Base-by-base conservation (phyloP, 441 rosid species). In the Flueggea neowawraea region DNA sequence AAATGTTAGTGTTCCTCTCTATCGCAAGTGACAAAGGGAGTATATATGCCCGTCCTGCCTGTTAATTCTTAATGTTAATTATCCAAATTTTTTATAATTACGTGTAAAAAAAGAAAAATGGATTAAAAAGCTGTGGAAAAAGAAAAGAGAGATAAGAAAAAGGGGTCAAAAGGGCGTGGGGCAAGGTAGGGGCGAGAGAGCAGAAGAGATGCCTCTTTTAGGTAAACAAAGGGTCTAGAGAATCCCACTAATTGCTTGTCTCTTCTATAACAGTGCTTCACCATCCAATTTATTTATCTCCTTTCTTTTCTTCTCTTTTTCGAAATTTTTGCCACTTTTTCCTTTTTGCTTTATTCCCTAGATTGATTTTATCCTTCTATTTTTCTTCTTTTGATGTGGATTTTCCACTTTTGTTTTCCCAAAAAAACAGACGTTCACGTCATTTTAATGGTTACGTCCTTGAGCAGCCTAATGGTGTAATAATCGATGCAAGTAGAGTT, bases 211-310 rank as follows among this genome's bases (percentile, higher is more conserved):
- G 58, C 16, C 54, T 12, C 32, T 10, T 44, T 61, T 14, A 11
- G 52, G 47, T 43, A 45, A 13, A 16, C 39, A 56, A 3, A 14
- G 7, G 56, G 48, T n/a, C 52, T 62, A 65, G 71, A 66, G 74
- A 71, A 77, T 75, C 80, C 79, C 84, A 84, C 79, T 77, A 14
- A 69, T 68, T 60, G 66, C n/a, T 83, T 58, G 81, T 84, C 84
- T 73, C 75, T 55, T 63, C 31, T 58, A 6, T 2, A n/a, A 32
- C 17, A 14, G 55, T 13, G 16, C 44, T 32, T 62, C 67, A n/a
- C 31, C 61, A 2, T 16, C 14, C 12, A 16, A n/a, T 44, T 33
- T 22, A 36, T 16, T 8, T 10, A 44, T 6, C 14, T 43, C 1
- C 6, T 1, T 12, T 22, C 13, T 41, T 31, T 13, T 6, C 10